Evolutionary conservation across 2,329 filamentous ascomycete species (phyloP), one percentile per base, ranked within the genome.

Genomic region (Diplocarpon mali): DNA sequence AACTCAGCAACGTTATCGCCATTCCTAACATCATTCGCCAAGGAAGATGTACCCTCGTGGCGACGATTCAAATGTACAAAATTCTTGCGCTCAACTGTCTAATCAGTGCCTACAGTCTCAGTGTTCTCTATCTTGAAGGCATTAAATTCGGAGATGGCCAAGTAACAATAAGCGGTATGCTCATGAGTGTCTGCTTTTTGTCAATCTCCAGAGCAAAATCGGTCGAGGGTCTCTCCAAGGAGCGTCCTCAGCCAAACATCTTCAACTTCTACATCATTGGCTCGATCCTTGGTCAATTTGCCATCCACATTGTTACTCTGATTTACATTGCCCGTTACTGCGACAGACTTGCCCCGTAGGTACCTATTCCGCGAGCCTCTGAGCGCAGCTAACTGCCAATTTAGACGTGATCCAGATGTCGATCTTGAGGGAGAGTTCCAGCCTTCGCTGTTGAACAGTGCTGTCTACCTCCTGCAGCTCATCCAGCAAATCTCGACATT

Each of bases 51-150:
- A 98, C 92, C 7, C 78, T 98, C 15, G 92, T 98, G 44, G 92
- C 92, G 28, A 98, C 92, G 0, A 96, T 98, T 53, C 92, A 98
- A 71, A 98, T 98, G 90, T 98, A 98, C 79, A 98, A 95, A 75
- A 98, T 98, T 58, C 77, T 98, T 41, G 92, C 92, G 7, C 71
- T 98, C 48, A 98, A 98, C 72, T 98, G 92, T 64, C 72, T 98
- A 57, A 98, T 98, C 63, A 95, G 86, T 57, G 92, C 92, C 31
- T 98, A 98, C 77, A 95, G 87, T 65, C 68, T 98, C 62, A 93
- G 85, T 64, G 92, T 98, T 14, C 73, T 98, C 46, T 98, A 98
- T 61, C 77, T 98, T 1, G 90, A 96, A 59, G 92, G 92, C 52
- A 98, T 98, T 73, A 98, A 98, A 70, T 98, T 98, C 62, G 89